These are phyloP conservation scores for Fusarium newnesense DNA, from an alignment of 2,329 filamentous ascomycete genomes.

Conservation along the genomic window DNA sequence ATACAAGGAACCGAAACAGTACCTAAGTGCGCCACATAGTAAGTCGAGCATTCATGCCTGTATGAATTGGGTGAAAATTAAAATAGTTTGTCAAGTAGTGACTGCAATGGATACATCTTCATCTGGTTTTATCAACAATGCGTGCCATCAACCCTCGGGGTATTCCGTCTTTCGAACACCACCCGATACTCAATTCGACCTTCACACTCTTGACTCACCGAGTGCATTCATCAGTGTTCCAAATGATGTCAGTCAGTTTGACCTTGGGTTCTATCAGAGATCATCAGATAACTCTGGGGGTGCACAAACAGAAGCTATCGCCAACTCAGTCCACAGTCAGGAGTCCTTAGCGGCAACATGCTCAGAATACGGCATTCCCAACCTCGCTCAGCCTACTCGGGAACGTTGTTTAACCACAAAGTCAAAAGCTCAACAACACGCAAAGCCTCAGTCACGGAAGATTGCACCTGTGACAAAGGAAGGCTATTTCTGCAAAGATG, in stretches of 20 bases:
- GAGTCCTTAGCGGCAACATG: neutral
- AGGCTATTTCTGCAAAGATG: neutral
- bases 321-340: no score
- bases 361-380: no score
- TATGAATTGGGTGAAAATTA: accelerated
- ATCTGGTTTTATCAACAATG: neutral
- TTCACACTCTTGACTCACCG: accelerated
- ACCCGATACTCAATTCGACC: neutral
- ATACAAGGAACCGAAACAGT: neutral
- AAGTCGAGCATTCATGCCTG: accelerated
- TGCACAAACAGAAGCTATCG: neutral
- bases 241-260: accelerated
- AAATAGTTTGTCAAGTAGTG: accelerated
- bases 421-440: neutral
- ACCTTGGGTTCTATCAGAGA: neutral
- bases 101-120: neutral
- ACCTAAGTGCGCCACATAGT: neutral
- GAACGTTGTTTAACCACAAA: accelerated
- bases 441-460: accelerated
- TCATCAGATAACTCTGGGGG: neutral
- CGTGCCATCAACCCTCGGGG: neutral
- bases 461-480: no score
- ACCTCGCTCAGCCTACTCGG: neutral
- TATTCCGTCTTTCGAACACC: neutral
- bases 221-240: accelerated